Conservation (phyloP, 2,329 filamentous ascomycete species). For the Ophiostoma piceae region DNA sequence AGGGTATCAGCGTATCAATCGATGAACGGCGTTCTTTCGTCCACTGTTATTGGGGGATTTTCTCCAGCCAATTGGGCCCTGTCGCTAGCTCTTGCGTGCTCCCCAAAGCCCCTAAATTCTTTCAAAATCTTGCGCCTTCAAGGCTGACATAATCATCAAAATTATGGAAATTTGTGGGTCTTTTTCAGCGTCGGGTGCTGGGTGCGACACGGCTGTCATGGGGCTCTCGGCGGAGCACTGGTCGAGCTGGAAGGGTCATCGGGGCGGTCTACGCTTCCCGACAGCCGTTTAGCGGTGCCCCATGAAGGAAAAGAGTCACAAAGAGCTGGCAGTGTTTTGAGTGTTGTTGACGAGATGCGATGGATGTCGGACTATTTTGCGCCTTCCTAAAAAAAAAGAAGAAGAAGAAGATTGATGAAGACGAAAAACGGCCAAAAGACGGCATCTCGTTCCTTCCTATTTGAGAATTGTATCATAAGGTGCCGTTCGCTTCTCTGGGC, state of each 20-base stretch:
- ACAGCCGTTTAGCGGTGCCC: slow-evolving; percentile 10
- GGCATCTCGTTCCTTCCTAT: slow-evolving; percentile 8
- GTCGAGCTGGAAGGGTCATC: slow-evolving; percentile 1
- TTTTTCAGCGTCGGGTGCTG: not conserved
- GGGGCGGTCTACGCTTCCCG: slow-evolving; percentile 7
- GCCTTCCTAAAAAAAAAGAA: not conserved
- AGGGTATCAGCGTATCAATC: not conserved
- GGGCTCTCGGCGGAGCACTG: slow-evolving; percentile 15
- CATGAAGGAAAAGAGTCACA: not conserved
- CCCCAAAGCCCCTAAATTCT: not conserved
- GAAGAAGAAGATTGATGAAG: not conserved
- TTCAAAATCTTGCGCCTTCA: not conserved
- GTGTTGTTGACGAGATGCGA: not conserved
- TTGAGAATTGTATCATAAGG: not conserved
- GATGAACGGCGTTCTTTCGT: not conserved
- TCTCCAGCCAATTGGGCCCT: not conserved
- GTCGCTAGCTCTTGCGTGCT: slow-evolving; percentile 15
- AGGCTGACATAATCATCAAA: not conserved
- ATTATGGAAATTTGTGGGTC: not conserved
- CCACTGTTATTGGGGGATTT: not conserved
- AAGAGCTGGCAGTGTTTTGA: not conserved
- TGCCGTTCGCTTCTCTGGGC: not conserved
- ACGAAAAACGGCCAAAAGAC: not conserved
- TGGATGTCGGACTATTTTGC: not conserved
- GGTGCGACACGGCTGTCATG: slow-evolving; percentile 14